Evolutionary conservation across 140 eudicot genomes (phyloP), one percentile per base, ranked within the genome.

Genomic region (Bidens hawaiensis): DNA sequence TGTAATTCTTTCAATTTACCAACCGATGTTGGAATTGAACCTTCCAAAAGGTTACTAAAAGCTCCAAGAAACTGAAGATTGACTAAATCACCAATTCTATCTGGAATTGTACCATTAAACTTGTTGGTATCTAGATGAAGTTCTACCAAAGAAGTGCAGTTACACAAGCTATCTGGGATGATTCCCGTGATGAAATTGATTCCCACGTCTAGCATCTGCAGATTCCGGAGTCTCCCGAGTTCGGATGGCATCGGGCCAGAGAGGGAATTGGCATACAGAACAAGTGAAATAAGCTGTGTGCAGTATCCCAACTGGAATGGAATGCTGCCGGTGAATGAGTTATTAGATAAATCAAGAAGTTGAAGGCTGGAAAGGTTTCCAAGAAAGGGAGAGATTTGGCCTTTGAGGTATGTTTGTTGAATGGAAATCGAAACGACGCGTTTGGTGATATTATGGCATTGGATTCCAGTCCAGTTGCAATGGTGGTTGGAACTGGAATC

Each of bases 391-490:
- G 96, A 91, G 57, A 91, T 65, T 18, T 28, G 18, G 52, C 96
- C 98, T 3, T 74, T 52, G 41, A 91, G 86, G 15, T 82, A 72
- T 51, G 34, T 82, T 26, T 72, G 75, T 1, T 42, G 61, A 1
- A 87, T 62, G 2, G 91, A 77, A 70, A 91, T 78, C 1, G 86
- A 70, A 16, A 91, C 5, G 24, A 91, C 82, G 12, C 50, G 68
- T n/a, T 26, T 15, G 1, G 84, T 67, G 3, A 67, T 24, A 9
- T 79, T 52, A 49, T 84, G 76, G n/a, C n/a, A n/a, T n/a, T n/a
- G n/a, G 26, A 90, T 75, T 54, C 96, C 98, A 16, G 96, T 51
- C 98, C 98, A 87, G 81, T 87, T 91, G 83, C 98, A 91, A 42
- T 87, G 86, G 38, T 65, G 86, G 16, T 8, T 53, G 45, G 79